A percentile compares a stretch with the other conserved stretches of the same genome.
phyloP scores from a whole-genome alignment of 2,329 filamentous ascomycete species.

The Fusarium incarnatum region DNA sequence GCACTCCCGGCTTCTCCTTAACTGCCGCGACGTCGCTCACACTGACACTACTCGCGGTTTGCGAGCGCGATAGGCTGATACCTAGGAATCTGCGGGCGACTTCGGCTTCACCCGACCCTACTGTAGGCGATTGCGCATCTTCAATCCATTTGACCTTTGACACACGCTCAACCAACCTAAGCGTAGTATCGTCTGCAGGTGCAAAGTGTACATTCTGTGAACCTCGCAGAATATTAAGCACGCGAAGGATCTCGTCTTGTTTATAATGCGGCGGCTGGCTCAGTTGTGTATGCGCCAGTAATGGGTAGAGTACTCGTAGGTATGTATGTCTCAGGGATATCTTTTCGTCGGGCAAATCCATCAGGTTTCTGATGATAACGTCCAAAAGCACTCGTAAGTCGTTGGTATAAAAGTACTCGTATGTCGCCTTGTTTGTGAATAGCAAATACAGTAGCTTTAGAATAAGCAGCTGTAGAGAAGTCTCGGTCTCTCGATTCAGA shows the following conservation, averaged over 20 bases:
- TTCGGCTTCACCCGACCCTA: constrained; percentile 54
- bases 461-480: constrained; percentile 93
- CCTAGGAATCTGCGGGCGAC: constrained; percentile 73
- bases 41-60: constrained; percentile 78
- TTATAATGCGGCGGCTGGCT: constrained; percentile 91
- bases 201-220: constrained; percentile 79
- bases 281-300: constrained; percentile 92
- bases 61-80: constrained; percentile 74
- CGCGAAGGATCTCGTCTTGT: constrained; percentile 80
- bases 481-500: constrained; percentile 94
- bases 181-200: constrained; percentile 82
- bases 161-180: constrained; percentile 81
- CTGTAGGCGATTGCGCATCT: constrained; percentile 45
- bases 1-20: constrained; percentile 83
- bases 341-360: constrained; percentile 90
- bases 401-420: constrained; percentile 99
- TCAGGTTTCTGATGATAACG: constrained; percentile 95
- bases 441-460: constrained; percentile 94
- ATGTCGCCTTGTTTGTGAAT: constrained; percentile 90
- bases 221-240: constrained; percentile 77
- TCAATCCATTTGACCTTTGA: constrained; percentile 77
- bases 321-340: constrained; percentile 88
- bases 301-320: constrained; percentile 88
- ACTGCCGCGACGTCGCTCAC: constrained; percentile 83
- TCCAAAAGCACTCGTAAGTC: constrained; percentile 94